Base-by-base conservation (phyloP, 768 basidiomycete genomes). In the Pulveroboletus sp. region DNA sequence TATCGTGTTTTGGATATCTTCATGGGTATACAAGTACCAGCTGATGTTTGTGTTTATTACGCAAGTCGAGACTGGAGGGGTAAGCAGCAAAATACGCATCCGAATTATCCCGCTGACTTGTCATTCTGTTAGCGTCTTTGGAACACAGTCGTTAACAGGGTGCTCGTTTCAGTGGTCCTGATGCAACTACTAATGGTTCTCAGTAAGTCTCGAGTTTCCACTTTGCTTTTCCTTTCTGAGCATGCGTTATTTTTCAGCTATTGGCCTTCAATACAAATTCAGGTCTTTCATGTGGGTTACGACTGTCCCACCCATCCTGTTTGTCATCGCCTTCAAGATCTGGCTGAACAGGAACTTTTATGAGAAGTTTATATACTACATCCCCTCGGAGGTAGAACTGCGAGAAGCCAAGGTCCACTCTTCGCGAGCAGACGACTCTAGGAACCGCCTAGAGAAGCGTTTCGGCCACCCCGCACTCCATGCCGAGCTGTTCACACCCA, bases 391-490 rank as follows among this genome's bases (percentile, higher is more conserved):
- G 33, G 72, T 80, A 2, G 94, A 97, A 66, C 73, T 94, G 34
- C 78, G 78, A 11, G 63, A 75, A 34, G 82, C 85, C 40, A 84
- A 90, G 57, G 78, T 94, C 3, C 79, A 93, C 60, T 90, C 91
- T 0, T 81, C 86, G 45, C 81, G 83, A 40, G 78, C 81, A 1
- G 94, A 97, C 64, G 72, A 77, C 49, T 75, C 76, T 32, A 77
- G 85, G 46, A 78, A 87, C 62, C 80, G 87, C 29, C 80, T 98
- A 25, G 85, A 85, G 71, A 92, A 85, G 64, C 85, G 95, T 24
- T 99, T 98, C 70, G 90, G 94, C 1, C 97, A 99, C 65, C 94
- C 97, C 1, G 89, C 94, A 14, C 75, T 99, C 40, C 82, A 93
- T 56, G 69, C 79, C 12, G 91, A 94, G 45, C 75, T 95, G 39